Conservation (phyloP, 176 grass and related monocot genomes). For the Oropetium thomaeum region DNA sequence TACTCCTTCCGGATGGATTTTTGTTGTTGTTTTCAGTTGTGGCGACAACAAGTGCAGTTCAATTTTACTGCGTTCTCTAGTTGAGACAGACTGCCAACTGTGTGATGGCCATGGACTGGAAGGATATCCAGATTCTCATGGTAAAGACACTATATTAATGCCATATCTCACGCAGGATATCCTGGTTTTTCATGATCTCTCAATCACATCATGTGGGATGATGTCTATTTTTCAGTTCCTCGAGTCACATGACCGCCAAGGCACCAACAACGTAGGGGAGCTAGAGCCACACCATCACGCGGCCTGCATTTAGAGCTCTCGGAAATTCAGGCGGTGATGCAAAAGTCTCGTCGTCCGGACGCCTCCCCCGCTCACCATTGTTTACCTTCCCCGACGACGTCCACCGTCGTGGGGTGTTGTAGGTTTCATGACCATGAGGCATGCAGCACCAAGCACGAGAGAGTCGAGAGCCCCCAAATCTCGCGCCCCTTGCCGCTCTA, state of each 20-base stretch:
- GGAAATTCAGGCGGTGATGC: constrained; percentile 21
- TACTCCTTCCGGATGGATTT: no score
- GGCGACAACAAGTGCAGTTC: no score
- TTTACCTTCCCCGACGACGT: constrained; percentile 42
- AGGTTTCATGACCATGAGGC: not conserved
- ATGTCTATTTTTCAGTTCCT: not conserved
- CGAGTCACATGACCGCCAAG: not conserved
- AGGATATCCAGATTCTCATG: no score
- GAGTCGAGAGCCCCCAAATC: constrained; percentile 40
- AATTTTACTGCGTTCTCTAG: no score
- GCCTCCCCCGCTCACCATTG: not conserved
- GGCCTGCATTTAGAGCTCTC: constrained; percentile 34
- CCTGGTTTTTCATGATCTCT: not conserved
- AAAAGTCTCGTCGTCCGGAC: constrained; percentile 35
- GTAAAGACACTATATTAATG: no score
- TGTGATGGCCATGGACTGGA: no score
- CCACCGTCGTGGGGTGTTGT: constrained; percentile 39
- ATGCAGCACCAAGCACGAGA: constrained; percentile 52
- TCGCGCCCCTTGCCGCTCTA: constrained; percentile 46
- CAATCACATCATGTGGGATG: not conserved
- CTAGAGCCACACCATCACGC: not conserved
- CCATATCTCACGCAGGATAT: no score
- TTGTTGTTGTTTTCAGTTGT: no score
- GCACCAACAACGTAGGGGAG: no score
- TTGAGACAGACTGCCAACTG: no score